Evolutionary conservation across 495 filamentous ascomycete genomes (phyloP), one percentile per base, ranked within the genome.

Genomic region (Penicillium fimorum): DNA sequence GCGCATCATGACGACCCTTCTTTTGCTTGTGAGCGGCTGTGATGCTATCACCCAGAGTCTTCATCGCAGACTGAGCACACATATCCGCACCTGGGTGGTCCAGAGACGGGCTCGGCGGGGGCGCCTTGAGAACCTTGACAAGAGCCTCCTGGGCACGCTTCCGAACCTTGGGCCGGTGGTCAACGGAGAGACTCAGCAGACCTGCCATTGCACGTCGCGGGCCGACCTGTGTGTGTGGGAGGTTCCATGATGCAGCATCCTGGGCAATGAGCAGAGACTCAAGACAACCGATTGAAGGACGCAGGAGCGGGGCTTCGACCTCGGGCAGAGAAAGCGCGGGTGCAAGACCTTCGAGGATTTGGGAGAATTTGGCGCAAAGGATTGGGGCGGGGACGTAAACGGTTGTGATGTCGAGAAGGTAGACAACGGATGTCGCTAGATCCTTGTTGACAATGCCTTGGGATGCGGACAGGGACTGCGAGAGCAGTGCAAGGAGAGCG

Each of bases 21-120:
- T 86, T 86, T 66, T 86, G 86, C 68, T 83, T 88, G 22, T 77
- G 69, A 29, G 84, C 77, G 2, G 81, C 82, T 17, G 77, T 70
- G 61, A 89, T 85, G 53, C 89, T 77, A 55, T 91, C 84, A 51
- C 80, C 79, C 56, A 97, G 72, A 64, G 83, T 91, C 68, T 82
- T 81, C 72, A 97, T 77, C 13, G 91, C 89, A 17, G 87, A 87
- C 71, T 95, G 90, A 17, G 93, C 95, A 73, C 94, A 97, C 87
- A 97, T 92, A 67, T 96, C 91, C 8, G 92, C 87, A 6, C 89
- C 93, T 0, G 94, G 93, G 67, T 98, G 94, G 61, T 97, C 93
- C 41, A 96, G 66, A 11, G 89, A 90, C 3, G 94, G 95, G 65
- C 87, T 96, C 15, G 93, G 91, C 0, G 94, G 94, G 20, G 90